Evolutionary conservation across 768 basidiomycete genomes (phyloP).

Genomic region (Leccinum imitatum): DNA sequence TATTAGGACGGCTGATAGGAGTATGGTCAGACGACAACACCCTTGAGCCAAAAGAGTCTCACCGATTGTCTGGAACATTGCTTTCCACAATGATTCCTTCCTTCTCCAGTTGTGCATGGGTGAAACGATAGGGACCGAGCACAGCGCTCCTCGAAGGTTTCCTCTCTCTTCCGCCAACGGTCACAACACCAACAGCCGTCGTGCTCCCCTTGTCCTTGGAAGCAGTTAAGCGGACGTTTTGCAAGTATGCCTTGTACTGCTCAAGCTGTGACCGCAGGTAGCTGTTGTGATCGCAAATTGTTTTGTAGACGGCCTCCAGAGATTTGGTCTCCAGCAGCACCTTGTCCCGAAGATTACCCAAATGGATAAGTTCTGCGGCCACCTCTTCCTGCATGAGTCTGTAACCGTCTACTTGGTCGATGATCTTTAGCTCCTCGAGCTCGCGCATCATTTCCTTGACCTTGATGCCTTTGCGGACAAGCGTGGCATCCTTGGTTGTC

Average conservation of each 20-base stretch:
- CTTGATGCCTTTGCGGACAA: slow-evolving; percentile 97
- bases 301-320: slow-evolving; percentile 97
- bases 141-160: slow-evolving; percentile 83
- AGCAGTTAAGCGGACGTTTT: slow-evolving; percentile 91
- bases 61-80: slow-evolving; percentile 98
- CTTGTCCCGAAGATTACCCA: slow-evolving; percentile 96
- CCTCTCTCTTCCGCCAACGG: slow-evolving; percentile 96
- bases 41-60: slow-evolving; percentile 22
- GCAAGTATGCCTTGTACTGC: slow-evolving; percentile 98
- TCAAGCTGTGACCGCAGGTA: slow-evolving; percentile 95
- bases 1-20: slow-evolving; percentile 80
- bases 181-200: slow-evolving; percentile 90
- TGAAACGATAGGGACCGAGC: slow-evolving; percentile 95
- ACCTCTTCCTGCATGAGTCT: slow-evolving; percentile 98
- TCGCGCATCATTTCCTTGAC: slow-evolving; percentile 99
- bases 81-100: slow-evolving; percentile 99
- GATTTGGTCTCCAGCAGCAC: slow-evolving; percentile 89
- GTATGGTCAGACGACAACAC: background rate
- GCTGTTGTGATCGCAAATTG: slow-evolving; percentile 98
- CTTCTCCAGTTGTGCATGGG: slow-evolving; percentile 97
- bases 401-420: slow-evolving; percentile 81
- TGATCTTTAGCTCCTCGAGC: slow-evolving; percentile 84
- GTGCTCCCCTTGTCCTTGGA: slow-evolving; percentile 86
- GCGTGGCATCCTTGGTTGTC: slow-evolving; percentile 93
- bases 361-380: slow-evolving; percentile 88